Evolutionary conservation across 75 land plant species (phyloP).

Genomic region (Picea sitchensis): DNA sequence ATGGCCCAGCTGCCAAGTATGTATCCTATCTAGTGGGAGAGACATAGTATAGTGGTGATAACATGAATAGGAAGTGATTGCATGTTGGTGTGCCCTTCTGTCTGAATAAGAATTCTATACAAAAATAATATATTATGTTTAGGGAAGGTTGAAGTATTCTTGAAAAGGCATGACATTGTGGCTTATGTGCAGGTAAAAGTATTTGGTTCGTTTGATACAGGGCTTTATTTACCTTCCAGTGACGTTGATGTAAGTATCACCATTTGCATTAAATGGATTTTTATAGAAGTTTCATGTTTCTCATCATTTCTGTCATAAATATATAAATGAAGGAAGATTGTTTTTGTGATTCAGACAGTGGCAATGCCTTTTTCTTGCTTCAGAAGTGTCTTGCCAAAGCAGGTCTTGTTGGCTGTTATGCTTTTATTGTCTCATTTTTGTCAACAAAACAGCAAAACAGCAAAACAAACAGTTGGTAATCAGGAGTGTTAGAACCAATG

Average conservation of each 20-base stretch:
- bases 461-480: no score
- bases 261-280: no score
- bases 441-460: no score
- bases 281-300: no score
- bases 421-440: no score
- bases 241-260: constrained; percentile 82
- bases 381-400: no score
- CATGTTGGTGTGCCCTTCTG: neutral
- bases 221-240: constrained; percentile 91
- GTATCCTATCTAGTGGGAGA: neutral
- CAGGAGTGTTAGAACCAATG: no score
- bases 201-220: constrained; percentile 96
- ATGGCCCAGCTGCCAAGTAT: constrained; percentile 86
- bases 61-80: neutral
- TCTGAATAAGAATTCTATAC: neutral
- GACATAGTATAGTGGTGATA: neutral
- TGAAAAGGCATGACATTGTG: neutral
- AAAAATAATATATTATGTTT: neutral
- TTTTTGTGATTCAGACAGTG: no score
- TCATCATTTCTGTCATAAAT: no score
- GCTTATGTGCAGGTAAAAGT: constrained; percentile 61
- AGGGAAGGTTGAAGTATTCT: neutral
- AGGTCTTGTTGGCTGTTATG: no score
- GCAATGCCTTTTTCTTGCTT: no score
- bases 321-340: no score